These are phyloP conservation scores for Paulownia fortunei DNA, from an alignment of 257 asterid genomes.

Conservation along the genomic window DNA sequence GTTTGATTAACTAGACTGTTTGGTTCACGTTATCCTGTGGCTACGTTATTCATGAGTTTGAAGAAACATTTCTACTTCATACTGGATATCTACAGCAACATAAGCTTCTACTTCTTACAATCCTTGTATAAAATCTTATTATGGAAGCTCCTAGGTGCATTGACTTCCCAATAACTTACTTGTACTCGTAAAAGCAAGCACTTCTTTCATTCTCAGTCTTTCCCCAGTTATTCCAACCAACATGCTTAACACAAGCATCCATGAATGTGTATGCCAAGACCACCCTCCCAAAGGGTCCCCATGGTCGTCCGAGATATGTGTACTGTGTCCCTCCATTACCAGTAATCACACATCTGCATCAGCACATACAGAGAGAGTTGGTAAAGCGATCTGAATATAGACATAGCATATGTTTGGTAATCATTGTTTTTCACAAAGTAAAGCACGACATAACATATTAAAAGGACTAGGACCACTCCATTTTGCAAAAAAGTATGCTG, in stretches of 20 bases:
- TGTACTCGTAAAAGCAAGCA: conserved; percentile 97
- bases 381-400: not conserved
- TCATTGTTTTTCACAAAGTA: not conserved
- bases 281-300: conserved; percentile 99
- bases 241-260: conserved; percentile 77
- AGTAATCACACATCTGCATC: conserved; percentile 89
- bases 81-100: not conserved
- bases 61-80: not conserved
- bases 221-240: conserved; percentile 97
- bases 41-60: not conserved
- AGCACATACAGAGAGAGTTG: not conserved
- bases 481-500: no score
- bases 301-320: conserved; percentile 84
- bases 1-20: no score
- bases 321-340: conserved; percentile 76
- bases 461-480: no score
- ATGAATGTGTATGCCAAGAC: conserved; percentile 77
- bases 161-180: conserved; percentile 43
- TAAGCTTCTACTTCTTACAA: not conserved
- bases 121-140: not conserved
- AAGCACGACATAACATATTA: not conserved
- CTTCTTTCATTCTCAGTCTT: conserved; percentile 87
- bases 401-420: not conserved
- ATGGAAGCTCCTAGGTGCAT: not conserved
- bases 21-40: no score